Percentiles rank a stretch among this genome's conserved stretches.
Conservation (phyloP, 2,329 filamentous ascomycete species). For the Ophiostoma tasmaniense region DNA sequence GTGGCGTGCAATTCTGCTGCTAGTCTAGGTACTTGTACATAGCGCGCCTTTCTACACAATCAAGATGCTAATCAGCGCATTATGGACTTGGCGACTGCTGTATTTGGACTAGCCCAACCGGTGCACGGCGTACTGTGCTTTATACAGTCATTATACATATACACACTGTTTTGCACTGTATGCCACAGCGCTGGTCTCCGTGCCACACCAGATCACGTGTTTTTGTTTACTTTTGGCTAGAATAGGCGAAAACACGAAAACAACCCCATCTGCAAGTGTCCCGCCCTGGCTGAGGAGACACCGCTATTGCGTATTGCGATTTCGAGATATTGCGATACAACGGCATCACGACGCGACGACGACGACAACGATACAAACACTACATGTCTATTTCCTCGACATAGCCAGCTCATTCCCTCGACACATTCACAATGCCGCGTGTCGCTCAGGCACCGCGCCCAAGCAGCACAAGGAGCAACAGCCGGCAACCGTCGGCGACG, state of each 20-base stretch:
- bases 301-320: neutral
- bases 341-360: neutral
- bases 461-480: constrained; percentile 29
- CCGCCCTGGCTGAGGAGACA: neutral
- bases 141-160: neutral
- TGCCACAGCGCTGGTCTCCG: neutral
- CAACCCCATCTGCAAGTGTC: neutral
- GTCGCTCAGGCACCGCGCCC: constrained; percentile 47
- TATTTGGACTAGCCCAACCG: neutral
- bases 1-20: accelerated
- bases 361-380: neutral
- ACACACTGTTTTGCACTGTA: neutral
- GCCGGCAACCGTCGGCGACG: constrained; percentile 40
- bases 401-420: constrained; percentile 7
- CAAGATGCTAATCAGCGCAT: neutral
- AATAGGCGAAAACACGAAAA: constrained; percentile 15
- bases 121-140: neutral
- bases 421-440: constrained; percentile 41
- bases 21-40: neutral
- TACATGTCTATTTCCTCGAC: neutral
- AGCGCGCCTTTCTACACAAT: neutral
- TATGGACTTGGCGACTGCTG: neutral
- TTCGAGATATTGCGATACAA: neutral
- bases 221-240: constrained; percentile 25
- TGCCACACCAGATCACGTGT: constrained; percentile 18